Base-by-base conservation (phyloP, 805 yeast species). In the Priceomyces carsonii region DNA sequence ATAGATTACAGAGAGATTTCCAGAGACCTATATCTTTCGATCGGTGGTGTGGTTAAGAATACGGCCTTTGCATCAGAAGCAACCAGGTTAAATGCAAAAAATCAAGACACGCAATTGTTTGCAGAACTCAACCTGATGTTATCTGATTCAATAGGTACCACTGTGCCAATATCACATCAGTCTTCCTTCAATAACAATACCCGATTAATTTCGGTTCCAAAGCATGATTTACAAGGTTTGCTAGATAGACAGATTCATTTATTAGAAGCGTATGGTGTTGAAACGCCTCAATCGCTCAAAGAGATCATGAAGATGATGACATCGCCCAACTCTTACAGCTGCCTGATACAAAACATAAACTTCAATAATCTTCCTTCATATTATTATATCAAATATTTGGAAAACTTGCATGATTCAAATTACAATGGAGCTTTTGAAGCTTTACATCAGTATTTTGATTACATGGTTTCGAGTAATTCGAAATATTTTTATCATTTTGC, bases 401-500 rank as follows among this genome's bases (percentile, higher is more conserved):
- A 82, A 45, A 70, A 71, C 40, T 69, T 81, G 48, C 69, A 71
- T 36, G 67, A 58, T 8, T 75, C 79, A 4, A 85, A 85, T 48
- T 84, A 82, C 48, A 83, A 74, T 44, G 76, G 73, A 1, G 74
- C 81, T 0, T 71, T 60, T 49, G 61, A 60, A 35, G 75, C 51
- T 28, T 74, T 56, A 63, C 81, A 61, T 62, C 80, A 49, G 54
- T 85, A 48, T 78, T 85, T 81, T 54, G 95, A 85, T 56, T 83
- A 85, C 49, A 79, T 82, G 79, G 79, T 84, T 58, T 78, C 88
- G 7, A 75, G 73, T 38, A 74, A 74, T 43, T 77, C 79, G 21
- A 77, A 77, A 38, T 70, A 74, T 28, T 79, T 79, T 45, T 86
- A 85, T 49, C 95, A 86, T 51, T 82, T 82, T 55, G 90, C 95